Percentiles rank a stretch among this genome's conserved stretches.
phyloP scores from a whole-genome alignment of 2,329 filamentous ascomycete genomes.

The Pseudonectria buxi region DNA sequence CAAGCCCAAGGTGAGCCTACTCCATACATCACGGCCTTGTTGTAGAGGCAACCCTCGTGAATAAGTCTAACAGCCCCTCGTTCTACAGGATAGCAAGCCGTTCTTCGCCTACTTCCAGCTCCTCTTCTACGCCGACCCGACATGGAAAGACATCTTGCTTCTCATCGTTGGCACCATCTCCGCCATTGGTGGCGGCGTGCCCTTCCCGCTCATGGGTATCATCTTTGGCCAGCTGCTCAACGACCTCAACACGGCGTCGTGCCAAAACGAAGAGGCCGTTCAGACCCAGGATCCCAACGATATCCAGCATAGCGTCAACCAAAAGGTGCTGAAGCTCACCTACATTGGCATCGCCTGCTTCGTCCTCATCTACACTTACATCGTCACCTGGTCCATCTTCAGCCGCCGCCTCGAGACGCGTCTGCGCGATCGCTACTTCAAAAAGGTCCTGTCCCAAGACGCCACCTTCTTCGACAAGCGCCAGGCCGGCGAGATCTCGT shows the following conservation, averaged over 20 bases:
- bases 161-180: conserved; percentile 35
- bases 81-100: conserved; percentile 10
- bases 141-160: conserved; percentile 36
- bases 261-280: conserved; percentile 27
- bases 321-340: conserved; percentile 54
- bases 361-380: conserved; percentile 56
- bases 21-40: no score
- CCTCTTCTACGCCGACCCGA: conserved; percentile 39
- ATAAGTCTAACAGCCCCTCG: conserved; percentile 1
- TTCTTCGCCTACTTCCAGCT: conserved; percentile 37
- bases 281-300: conserved; percentile 17
- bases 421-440: conserved; percentile 54
- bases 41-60: no score
- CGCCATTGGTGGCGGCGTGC: conserved; percentile 52
- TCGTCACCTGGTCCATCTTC: conserved; percentile 57
- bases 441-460: conserved; percentile 52
- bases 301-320: conserved; percentile 41
- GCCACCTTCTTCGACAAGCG: conserved; percentile 58
- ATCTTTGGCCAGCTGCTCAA: conserved; percentile 59
- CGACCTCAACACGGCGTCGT: conserved; percentile 52
- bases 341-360: conserved; percentile 60
- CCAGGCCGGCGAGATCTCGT: conserved; percentile 55
- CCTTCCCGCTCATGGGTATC: conserved; percentile 57
- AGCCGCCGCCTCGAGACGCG: conserved; percentile 58
- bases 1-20: conserved; percentile 9